These are phyloP conservation scores for Globisporangium irregulare DNA, from an alignment of 352 stramenopile species.

Conservation along the genomic window DNA sequence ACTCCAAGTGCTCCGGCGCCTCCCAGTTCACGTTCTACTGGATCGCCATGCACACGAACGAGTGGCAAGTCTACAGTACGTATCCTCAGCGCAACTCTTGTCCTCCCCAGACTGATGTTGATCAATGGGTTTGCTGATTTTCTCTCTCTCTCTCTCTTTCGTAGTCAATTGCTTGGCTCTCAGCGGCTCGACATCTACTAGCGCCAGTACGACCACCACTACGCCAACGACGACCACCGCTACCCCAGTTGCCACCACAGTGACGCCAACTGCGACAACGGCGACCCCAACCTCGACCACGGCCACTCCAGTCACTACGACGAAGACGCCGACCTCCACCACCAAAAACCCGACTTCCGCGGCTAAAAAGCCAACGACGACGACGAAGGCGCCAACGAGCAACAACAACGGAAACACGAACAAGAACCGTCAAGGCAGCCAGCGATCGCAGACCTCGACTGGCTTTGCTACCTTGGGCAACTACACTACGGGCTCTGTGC, in stretches of 20 bases:
- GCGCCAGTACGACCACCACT: constrained; percentile 7
- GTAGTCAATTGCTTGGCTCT: constrained; percentile 16
- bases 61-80: constrained; percentile 43
- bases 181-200: constrained; percentile 12
- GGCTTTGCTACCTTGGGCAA: constrained; percentile 4
- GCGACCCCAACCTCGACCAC: constrained; percentile 9
- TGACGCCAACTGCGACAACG: constrained; percentile 11
- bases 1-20: constrained; percentile 23
- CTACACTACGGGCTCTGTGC: constrained; percentile 12
- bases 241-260: constrained; percentile 15
- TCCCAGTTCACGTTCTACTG: constrained; percentile 39
- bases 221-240: constrained; percentile 14
- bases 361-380: background rate
- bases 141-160: constrained; percentile 15
- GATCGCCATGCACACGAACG: constrained; percentile 33
- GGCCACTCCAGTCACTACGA: background rate
- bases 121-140: constrained; percentile 13
- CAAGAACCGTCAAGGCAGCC: constrained; percentile 6
- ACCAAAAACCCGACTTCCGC: background rate
- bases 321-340: background rate
- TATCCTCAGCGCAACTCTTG: constrained; percentile 10
- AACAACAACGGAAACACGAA: constrained; percentile 1
- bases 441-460: constrained; percentile 7
- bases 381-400: background rate
- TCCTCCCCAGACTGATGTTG: constrained; percentile 12